Base-by-base conservation (phyloP, 2,329 filamentous ascomycete genomes). In the Orbilia quercus region DNA sequence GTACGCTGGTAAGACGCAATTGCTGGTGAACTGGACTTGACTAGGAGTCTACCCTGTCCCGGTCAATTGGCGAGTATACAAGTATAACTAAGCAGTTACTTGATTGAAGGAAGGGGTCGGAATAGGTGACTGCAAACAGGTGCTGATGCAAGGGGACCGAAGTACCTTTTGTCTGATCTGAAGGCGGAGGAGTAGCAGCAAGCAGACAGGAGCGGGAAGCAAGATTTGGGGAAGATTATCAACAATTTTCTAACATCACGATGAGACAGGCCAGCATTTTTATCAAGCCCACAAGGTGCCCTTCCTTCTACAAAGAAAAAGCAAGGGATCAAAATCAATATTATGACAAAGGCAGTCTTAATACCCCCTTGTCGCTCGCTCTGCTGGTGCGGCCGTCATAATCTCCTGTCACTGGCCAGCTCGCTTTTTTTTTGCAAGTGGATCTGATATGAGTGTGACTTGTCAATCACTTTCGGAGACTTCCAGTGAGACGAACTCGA, bases 231-330 rank as follows among this genome's bases (percentile, higher is more conserved):
- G 69, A 73, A 50, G 59, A 66, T 66, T 66, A 73, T 73, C 69
- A 73, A 73, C 53, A 60, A 45, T 64, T 51, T 66, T 54, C 60
- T 62, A 73, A 73, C 60, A 73, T 73, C 69, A 42, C 55, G 60
- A 73, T 73, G 69, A 73, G 69, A 73, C 60, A 66, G 60, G 69
- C 69, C 69, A 73, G 69, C 69, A 73, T 54, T 73, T 73, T 73
- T 73, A 73, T 73, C 69, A n/a, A n/a, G n/a, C n/a, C n/a, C n/a
- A 73, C 69, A 73, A 66, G 45, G 50, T 31, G 9, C 31, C 60
- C 54, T 73, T 62, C 47, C 60, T 73, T 62, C 47, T 54, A 36
- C 47, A 25, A 36, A 57, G 51, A 57, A 66, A 73, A 73, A 66
- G 69, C 69, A 72, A 72, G 65, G 50, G 64, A 45, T 22, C 9